phyloP scores from a whole-genome alignment of 176 grass and related monocot species.

The Elaeis guineensis region DNA sequence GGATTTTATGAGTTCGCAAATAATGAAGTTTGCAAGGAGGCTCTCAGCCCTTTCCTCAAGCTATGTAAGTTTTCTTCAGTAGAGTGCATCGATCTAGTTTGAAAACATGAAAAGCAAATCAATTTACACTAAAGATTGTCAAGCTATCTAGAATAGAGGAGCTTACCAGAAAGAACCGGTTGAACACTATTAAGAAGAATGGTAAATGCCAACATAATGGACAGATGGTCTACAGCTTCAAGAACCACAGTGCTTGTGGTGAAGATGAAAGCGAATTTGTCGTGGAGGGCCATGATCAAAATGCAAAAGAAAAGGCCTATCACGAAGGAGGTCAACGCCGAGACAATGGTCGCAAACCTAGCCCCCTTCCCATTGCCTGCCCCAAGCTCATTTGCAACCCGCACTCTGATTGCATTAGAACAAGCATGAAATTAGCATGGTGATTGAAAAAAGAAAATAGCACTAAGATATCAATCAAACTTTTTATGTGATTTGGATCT shows the following conservation, averaged over 20 bases:
- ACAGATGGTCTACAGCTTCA: background rate
- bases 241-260: background rate
- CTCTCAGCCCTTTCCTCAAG: too few species aligned
- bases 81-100: too few species aligned
- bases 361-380: background rate
- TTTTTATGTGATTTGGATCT: too few species aligned
- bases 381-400: constrained; percentile 9
- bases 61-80: too few species aligned
- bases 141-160: background rate
- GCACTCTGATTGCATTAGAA: background rate
- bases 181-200: constrained; percentile 8
- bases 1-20: too few species aligned
- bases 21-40: too few species aligned
- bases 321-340: background rate
- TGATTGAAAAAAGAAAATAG: too few species aligned
- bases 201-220: constrained; percentile 5
- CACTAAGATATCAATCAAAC: too few species aligned
- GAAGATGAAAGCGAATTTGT: constrained; percentile 2
- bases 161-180: constrained; percentile 2
- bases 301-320: background rate
- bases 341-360: background rate
- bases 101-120: too few species aligned
- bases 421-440: too few species aligned
- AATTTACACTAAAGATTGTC: too few species aligned
- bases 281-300: background rate